Evolutionary conservation across 2,329 filamentous ascomycete species (phyloP), one percentile per base, ranked within the genome.

Genomic region (Ophiostoma australiae): DNA sequence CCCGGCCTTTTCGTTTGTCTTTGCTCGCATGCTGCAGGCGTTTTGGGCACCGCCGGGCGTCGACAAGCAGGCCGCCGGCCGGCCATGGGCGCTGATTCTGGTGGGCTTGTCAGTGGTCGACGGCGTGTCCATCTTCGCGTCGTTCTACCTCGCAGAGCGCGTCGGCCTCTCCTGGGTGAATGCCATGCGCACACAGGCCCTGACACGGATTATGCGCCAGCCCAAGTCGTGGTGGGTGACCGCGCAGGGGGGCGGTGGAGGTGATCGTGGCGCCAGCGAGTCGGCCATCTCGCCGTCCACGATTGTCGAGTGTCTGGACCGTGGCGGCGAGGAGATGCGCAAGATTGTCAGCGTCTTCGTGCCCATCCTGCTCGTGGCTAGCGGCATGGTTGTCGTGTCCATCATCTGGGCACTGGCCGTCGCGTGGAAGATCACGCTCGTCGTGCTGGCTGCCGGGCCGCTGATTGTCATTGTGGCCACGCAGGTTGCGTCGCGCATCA

Each of bases 251-350:
- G 17, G 33, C 8, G 61, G 2, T n/a, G 61, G 33, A 0, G 58
- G 35, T 11, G 33, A 3, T n/a, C 31, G 39, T 1, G 13, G 58
- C 58, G 27, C 15, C 33, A 1, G 4, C 41, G n/a, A 35, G 52
- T 23, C 37, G 52, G 5, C 44, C 91, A 95, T 78, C 87, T 44
- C 85, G 0, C 81, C 90, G 0, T 82, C 84, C 0, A 83, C 84
- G 1, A 83, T 98, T 61, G 88, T 85, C 0, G 89, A 92, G 72
- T 90, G 86, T 65, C 84, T 98, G 0, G 92, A 97, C 76, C 86
- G 90, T 20, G 91, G 92, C 75, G 91, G 90, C 0, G 93, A 98
- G 77, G 93, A 97, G 77, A 94, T 95, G 87, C 87, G 91, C 10
- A 93, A 92, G 75, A 81, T 98, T 0, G 84, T 97, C 0, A 91